Evolutionary conservation across 1,284 basidiomycete species (phyloP).

Genomic region (Pseudozyma pruni): DNA sequence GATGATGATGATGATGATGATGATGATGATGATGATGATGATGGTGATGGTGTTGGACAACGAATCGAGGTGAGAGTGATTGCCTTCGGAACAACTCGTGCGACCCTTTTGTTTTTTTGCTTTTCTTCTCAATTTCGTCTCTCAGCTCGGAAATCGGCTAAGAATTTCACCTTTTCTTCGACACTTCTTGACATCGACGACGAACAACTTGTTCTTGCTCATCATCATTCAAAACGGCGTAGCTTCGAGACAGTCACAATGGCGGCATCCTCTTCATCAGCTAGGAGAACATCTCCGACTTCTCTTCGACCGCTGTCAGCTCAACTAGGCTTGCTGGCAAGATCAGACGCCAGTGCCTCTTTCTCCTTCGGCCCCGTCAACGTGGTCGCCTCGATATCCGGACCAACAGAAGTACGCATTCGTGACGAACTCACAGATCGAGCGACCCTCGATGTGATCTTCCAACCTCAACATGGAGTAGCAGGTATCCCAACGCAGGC

Average conservation of each 20-base stretch:
- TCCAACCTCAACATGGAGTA: conserved; percentile 70
- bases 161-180: neutral
- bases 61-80: too few species aligned
- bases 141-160: conserved; percentile 5
- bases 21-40: conserved; percentile 2
- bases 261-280: conserved; percentile 2
- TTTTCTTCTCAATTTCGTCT: neutral
- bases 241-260: neutral
- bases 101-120: neutral
- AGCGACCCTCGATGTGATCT: conserved; percentile 71
- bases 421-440: conserved; percentile 71
- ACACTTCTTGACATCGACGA: neutral
- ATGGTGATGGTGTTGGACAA: neutral
- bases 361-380: conserved; percentile 52
- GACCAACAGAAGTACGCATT: conserved; percentile 72
- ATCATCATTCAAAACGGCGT: neutral
- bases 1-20: conserved; percentile 10
- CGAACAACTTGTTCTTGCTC: conserved; percentile 1
- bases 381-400: conserved; percentile 69
- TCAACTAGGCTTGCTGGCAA: conserved; percentile 27
- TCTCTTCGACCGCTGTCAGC: conserved; percentile 37
- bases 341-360: conserved; percentile 54
- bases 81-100: conserved; percentile 6
- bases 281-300: conserved; percentile 26
- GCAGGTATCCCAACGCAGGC: conserved; percentile 61